Evolutionary conservation across 768 basidiomycete species (phyloP), one percentile per base, ranked within the genome.

Genomic region (Calocybe gangraenosa): DNA sequence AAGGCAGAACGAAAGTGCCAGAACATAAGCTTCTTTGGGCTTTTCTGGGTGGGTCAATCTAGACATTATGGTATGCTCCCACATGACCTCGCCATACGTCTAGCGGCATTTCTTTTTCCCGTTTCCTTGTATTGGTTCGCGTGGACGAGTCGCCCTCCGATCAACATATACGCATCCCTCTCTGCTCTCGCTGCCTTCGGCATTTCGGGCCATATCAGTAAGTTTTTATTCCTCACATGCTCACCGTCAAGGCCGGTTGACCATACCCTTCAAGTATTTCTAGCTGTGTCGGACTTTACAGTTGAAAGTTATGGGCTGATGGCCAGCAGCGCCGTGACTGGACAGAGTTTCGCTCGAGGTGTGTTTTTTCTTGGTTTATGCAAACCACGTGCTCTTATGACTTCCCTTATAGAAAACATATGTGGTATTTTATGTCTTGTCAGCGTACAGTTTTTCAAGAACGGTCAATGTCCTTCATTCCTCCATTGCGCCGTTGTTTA

Each of bases 71-170:
- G 25, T 28, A 11, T 6, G 25, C 25, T 28, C 11, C 25, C 25
- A 28, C 25, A 28, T 28, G 11, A 28, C 6, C 5, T 28, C 18
- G 15, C 1, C 14, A 18, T 40, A n/a, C 10, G 14, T 39, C 19
- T 23, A 57, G 56, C 56, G 7, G 56, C 56, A 1, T 17, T 55
- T 15, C n/a, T 57, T 3, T 57, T 57, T 21, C 56, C 56, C 0
- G 41, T 57, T 22, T 57, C 56, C 20, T 49, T 57, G 56, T 57
- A 50, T 36, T 57, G 56, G 56, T 55, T 57, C 40, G 56, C 56
- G 18, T 57, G 56, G 56, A 55, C 56, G 18, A 35, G 49, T 19
- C 30, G 33, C 28, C 53, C 56, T 11, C 46, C 53, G 13, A 43
- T 51, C 38, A 57, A 32, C 28, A 52, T 57, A 17, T 57, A 57